Evolutionary conservation across 352 stramenopile genomes (phyloP).

Genomic region (Globisporangium polare): DNA sequence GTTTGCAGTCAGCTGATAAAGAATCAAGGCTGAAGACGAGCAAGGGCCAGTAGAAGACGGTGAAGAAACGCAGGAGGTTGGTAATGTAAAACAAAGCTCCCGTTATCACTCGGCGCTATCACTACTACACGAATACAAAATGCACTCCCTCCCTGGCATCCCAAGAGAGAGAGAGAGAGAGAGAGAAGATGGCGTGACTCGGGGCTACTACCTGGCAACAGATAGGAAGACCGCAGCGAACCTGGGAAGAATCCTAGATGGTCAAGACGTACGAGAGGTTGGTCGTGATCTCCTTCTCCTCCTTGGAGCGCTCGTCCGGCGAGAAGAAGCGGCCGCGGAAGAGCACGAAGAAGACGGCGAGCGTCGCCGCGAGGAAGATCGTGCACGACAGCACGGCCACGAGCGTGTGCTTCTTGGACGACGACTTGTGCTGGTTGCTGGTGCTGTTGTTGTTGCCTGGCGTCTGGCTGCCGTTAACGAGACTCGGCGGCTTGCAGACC

Average conservation of each 20-base stretch:
- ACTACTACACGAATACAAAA: constrained; percentile 2
- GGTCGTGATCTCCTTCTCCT: constrained; percentile 47
- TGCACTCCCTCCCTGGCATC: not conserved
- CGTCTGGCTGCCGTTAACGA: not conserved
- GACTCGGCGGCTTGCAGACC: constrained; percentile 11
- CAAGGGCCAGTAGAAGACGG: not conserved
- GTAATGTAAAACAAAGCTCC: constrained; percentile 1
- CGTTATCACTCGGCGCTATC: not conserved
- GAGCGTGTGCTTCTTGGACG: constrained; percentile 22
- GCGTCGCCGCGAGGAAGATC: constrained; percentile 44
- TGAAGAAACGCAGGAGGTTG: not conserved
- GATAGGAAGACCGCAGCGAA: too few relatives aligned
- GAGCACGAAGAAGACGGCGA: constrained; percentile 33
- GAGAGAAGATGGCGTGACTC: not conserved
- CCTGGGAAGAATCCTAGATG: too few relatives aligned
- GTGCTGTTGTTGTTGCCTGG: not conserved
- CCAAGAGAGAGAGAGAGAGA: not conserved
- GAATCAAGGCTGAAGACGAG: too few relatives aligned
- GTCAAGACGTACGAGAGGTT: constrained; percentile 57
- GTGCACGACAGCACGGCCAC: constrained; percentile 37
- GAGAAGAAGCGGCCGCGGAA: constrained; percentile 35
- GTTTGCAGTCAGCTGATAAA: too few relatives aligned
- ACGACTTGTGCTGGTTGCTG: constrained; percentile 5
- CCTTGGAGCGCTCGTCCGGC: constrained; percentile 30
- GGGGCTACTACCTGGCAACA: too few relatives aligned